phyloP scores from a whole-genome alignment of 768 basidiomycete species.

The Heimioporus sp. region DNA sequence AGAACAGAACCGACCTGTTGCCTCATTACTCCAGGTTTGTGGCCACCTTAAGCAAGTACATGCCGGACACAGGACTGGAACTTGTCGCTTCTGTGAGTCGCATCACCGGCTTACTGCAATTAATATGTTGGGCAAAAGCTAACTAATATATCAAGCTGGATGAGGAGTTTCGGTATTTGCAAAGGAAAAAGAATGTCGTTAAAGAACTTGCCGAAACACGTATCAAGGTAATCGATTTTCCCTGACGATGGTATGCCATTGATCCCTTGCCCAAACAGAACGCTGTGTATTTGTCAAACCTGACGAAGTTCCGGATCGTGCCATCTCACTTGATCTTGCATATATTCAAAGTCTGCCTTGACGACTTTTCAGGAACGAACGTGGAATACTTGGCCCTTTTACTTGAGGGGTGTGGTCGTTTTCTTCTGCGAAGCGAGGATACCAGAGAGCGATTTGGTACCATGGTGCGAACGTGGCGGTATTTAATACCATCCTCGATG shows the following conservation, averaged over 20 bases:
- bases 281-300: slow-evolving; percentile 78
- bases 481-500: not conserved
- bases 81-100: slow-evolving; percentile 72
- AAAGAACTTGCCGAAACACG: slow-evolving; percentile 86
- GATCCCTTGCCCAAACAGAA: slow-evolving; percentile 53
- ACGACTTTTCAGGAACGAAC: slow-evolving; percentile 91
- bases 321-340: slow-evolving; percentile 91
- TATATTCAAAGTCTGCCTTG: slow-evolving; percentile 95
- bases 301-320: slow-evolving; percentile 95
- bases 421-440: slow-evolving; percentile 82
- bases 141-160: slow-evolving; percentile 61
- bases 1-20: slow-evolving; percentile 84
- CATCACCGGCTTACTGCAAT: not conserved
- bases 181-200: slow-evolving; percentile 89
- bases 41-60: slow-evolving; percentile 85
- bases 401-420: slow-evolving; percentile 92
- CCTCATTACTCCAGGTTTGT: slow-evolving; percentile 92
- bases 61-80: slow-evolving; percentile 90
- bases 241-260: not conserved
- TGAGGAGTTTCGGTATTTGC: slow-evolving; percentile 94
- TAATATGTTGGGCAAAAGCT: not conserved
- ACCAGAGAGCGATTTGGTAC: slow-evolving; percentile 83
- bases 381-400: slow-evolving; percentile 91
- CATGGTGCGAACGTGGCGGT: slow-evolving; percentile 56
- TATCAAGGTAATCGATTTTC: slow-evolving; percentile 57